These are phyloP conservation scores for Sinapis alba DNA, from an alignment of 441 rosid species.

Conservation along the genomic window DNA sequence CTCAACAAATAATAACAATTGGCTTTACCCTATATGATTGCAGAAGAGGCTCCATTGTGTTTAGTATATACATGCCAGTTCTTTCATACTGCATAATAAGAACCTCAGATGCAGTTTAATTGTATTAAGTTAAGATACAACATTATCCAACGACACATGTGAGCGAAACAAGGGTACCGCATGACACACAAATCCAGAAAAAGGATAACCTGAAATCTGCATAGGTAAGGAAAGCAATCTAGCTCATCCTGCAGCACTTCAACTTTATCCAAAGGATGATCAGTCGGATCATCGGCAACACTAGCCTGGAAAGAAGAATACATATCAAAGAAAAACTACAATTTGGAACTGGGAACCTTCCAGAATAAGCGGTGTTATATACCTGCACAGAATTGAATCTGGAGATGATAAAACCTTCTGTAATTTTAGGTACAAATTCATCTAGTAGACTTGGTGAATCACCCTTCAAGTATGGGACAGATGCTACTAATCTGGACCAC, in stretches of 20 bases:
- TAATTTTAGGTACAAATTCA: conserved; percentile 98
- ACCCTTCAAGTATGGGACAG: conserved; percentile 95
- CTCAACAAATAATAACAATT: conserved; percentile 19
- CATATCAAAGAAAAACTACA: conserved; percentile 10
- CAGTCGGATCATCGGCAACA: conserved; percentile 79
- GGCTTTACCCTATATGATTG: conserved; percentile 84
- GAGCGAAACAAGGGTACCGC: conserved; percentile 3
- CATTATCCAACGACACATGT: background rate
- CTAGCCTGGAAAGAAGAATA: conserved; percentile 60
- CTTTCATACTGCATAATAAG: conserved; percentile 82
- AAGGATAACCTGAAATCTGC: conserved; percentile 93
- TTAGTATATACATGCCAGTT: conserved; percentile 79
- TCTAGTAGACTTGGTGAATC: conserved; percentile 98
- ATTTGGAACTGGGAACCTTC: background rate
- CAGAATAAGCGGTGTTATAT: conserved; percentile 5
- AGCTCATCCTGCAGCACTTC: conserved; percentile 99
- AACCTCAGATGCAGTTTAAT: conserved; percentile 21
- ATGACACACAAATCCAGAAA: conserved; percentile 11
- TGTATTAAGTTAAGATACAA: conserved; percentile 20
- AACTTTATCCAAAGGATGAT: conserved; percentile 95
- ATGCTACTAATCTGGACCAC: conserved; percentile 97
- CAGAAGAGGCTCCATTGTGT: conserved; percentile 92
- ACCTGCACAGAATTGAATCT: conserved; percentile 98
- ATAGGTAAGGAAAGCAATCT: conserved; percentile 95
- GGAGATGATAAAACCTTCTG: conserved; percentile 94